Evolutionary conservation across 768 basidiomycete genomes (phyloP).

Genomic region (Tulasnella sp.): DNA sequence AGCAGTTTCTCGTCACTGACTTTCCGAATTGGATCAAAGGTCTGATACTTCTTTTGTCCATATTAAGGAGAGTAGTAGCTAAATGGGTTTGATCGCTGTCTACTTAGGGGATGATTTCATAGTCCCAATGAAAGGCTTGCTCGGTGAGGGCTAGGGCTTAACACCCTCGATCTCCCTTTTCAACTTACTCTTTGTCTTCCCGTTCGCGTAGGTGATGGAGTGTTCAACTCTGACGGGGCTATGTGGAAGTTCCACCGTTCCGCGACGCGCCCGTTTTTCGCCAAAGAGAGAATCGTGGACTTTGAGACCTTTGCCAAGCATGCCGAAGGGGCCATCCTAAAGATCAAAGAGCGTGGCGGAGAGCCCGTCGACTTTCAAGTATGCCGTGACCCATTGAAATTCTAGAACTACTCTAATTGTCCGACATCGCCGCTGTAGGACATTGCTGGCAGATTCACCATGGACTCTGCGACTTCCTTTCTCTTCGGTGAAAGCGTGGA

Average conservation of each 20-base stretch:
- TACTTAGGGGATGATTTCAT: background rate
- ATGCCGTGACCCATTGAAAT: background rate
- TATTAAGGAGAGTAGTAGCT: background rate
- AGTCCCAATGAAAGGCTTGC: conserved; percentile 24
- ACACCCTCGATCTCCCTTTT: background rate
- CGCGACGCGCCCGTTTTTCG: conserved; percentile 65
- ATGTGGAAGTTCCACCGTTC: conserved; percentile 67
- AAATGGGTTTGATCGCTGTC: background rate
- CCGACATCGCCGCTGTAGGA: conserved; percentile 26
- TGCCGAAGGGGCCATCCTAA: conserved; percentile 36
- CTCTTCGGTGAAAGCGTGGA: conserved; percentile 52
- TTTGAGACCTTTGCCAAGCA: conserved; percentile 53
- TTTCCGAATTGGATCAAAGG: conserved; percentile 54
- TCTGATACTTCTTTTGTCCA: conserved; percentile 17
- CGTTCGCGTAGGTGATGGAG: conserved; percentile 48
- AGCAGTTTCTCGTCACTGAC: conserved; percentile 46
- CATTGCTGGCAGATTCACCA: conserved; percentile 49
- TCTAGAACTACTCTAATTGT: background rate
- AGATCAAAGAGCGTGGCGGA: conserved; percentile 37
- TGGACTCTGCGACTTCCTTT: conserved; percentile 58
- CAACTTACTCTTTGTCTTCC: conserved; percentile 26
- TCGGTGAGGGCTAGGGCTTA: conserved; percentile 22
- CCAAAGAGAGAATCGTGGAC: conserved; percentile 46
- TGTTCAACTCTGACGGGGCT: conserved; percentile 41
- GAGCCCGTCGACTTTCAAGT: conserved; percentile 52